Conservation (phyloP, 176 grass and related monocot genomes). For the Carex littledalei region DNA sequence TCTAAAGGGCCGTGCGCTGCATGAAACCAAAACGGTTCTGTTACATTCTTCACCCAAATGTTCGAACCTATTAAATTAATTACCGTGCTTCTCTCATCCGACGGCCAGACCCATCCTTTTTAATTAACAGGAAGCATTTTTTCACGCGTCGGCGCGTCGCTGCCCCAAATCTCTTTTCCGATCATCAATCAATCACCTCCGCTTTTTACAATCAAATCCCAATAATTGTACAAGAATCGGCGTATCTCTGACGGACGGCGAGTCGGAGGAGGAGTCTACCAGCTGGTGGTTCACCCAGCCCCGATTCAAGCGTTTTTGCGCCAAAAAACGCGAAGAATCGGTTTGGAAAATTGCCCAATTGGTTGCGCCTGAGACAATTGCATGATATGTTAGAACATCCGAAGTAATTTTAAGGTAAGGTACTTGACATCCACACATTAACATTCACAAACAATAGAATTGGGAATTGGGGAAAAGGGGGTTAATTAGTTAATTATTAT, state of each 20-base stretch:
- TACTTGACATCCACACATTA: background rate
- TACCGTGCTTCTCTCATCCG: too few species aligned
- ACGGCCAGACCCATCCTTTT: background rate
- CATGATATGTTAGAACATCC: background rate
- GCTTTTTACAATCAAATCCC: too few species aligned
- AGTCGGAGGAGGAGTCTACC: background rate
- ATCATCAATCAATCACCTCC: too few species aligned
- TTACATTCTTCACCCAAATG: too few species aligned
- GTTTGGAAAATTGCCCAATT: background rate
- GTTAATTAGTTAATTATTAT: background rate
- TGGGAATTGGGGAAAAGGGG: background rate
- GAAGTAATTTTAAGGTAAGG: background rate
- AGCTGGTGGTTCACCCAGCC: background rate
- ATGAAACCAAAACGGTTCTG: too few species aligned
- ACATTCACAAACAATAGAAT: background rate
- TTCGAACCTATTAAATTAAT: too few species aligned
- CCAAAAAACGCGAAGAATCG: background rate
- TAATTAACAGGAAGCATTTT: background rate
- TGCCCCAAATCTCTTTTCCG: background rate
- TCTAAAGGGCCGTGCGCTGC: too few species aligned
- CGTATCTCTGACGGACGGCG: background rate
- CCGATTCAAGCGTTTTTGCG: background rate
- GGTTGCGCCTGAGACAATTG: background rate
- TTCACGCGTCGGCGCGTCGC: background rate
- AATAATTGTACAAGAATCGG: too few species aligned